A percentile compares a stretch with the other conserved stretches of the same genome.
Evolutionary conservation across 176 grass and related monocot species (phyloP).

Genomic region (Juncus effusus): DNA sequence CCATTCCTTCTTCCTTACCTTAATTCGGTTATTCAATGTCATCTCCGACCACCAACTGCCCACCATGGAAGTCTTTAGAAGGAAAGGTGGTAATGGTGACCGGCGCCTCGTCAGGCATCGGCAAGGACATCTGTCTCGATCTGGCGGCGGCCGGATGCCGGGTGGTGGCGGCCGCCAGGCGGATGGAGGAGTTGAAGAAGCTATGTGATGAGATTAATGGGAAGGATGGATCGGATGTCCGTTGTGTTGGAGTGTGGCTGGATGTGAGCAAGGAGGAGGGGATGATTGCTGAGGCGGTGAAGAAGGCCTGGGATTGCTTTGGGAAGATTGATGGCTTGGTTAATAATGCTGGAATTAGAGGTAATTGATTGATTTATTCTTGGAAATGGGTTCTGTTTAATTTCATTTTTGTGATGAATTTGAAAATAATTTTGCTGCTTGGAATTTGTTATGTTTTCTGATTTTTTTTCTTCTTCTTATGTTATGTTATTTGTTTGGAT

Average conservation of each 20-base stretch:
- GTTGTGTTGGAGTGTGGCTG: constrained; percentile 27
- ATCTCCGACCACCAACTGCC: not conserved
- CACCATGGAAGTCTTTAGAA: constrained; percentile 27
- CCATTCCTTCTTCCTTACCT: no score
- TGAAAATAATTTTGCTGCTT: no score
- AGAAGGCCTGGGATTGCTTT: constrained; percentile 35
- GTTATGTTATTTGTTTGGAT: no score
- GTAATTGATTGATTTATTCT: constrained; percentile 6
- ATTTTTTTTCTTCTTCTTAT: no score
- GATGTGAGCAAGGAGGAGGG: constrained; percentile 34
- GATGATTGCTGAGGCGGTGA: constrained; percentile 31
- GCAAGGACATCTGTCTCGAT: constrained; percentile 34
- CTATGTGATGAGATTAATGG: constrained; percentile 44
- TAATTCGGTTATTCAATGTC: constrained; percentile 7
- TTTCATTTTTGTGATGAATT: no score
- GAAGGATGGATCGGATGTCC: not conserved
- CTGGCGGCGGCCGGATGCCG: constrained; percentile 34
- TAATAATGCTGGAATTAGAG: constrained; percentile 45
- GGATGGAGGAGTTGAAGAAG: constrained; percentile 25
- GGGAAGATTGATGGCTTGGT: constrained; percentile 41
- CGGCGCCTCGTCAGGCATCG: constrained; percentile 44
- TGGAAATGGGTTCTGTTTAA: no score
- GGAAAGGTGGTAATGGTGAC: constrained; percentile 59
- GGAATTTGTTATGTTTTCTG: not conserved
- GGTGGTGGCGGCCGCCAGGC: constrained; percentile 36